These are phyloP conservation scores for Chlorociboria aeruginascens DNA, from an alignment of 495 filamentous ascomycete species.

Conservation along the genomic window DNA sequence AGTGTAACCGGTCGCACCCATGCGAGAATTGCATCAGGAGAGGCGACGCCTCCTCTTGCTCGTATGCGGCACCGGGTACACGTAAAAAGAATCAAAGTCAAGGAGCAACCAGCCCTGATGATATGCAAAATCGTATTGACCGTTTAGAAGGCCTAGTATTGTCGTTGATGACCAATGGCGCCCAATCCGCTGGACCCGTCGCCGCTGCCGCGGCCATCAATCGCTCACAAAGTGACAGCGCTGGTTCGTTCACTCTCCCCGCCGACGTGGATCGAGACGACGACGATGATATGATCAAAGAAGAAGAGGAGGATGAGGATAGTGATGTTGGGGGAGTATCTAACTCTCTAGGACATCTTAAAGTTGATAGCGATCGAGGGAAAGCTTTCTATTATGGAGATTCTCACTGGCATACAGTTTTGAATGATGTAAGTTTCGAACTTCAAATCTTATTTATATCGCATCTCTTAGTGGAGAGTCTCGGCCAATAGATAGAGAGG, in stretches of 20 bases:
- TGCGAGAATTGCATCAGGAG: slow-evolving; percentile 95
- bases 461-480: no score
- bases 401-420: slow-evolving; percentile 79
- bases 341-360: slow-evolving; percentile 78
- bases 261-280: slow-evolving; percentile 36
- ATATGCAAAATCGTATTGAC: slow-evolving; percentile 99
- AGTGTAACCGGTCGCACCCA: slow-evolving; percentile 86
- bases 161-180: slow-evolving; percentile 88
- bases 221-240: slow-evolving; percentile 37
- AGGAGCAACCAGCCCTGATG: slow-evolving; percentile 62
- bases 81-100: slow-evolving; percentile 65
- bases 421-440: slow-evolving; percentile 53
- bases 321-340: slow-evolving; percentile 84
- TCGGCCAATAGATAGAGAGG: no score
- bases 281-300: slow-evolving; percentile 42
- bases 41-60: slow-evolving; percentile 71
- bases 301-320: slow-evolving; percentile 46
- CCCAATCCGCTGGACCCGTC: slow-evolving; percentile 47
- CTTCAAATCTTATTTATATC: neutral
- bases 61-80: slow-evolving; percentile 68
- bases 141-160: slow-evolving; percentile 89
- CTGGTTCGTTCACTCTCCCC: slow-evolving; percentile 11
- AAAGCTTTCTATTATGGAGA: slow-evolving; percentile 81
- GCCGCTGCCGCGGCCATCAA: slow-evolving; percentile 54
- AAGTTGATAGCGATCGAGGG: slow-evolving; percentile 65